Percentiles rank a stretch among this genome's conserved stretches.
Conservation (phyloP, 2,329 filamentous ascomycete species). For the Tolypocladium tundrense region DNA sequence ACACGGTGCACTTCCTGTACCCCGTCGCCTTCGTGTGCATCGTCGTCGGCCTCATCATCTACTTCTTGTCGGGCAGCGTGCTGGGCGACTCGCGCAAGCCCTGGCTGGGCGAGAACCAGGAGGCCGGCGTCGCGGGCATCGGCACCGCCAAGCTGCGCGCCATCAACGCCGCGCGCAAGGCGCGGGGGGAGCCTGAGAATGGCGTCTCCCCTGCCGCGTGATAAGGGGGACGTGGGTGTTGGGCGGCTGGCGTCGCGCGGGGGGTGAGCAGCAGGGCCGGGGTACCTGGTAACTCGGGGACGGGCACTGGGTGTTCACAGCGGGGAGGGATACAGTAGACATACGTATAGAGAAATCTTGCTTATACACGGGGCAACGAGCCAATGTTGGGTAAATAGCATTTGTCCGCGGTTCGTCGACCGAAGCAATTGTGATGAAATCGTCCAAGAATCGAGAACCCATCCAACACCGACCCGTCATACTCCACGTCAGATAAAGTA, state of each 20-base stretch:
- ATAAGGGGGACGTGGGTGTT: background rate
- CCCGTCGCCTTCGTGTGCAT: conserved; percentile 93
- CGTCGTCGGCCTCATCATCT: conserved; percentile 72
- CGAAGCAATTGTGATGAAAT: background rate
- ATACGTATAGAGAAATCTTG: background rate
- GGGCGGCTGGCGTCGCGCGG: background rate
- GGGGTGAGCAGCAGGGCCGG: background rate
- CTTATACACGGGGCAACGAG: background rate
- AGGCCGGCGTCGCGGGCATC: conserved; percentile 65
- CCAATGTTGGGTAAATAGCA: background rate
- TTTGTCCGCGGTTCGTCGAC: background rate
- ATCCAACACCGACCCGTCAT: background rate
- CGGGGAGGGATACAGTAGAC: background rate
- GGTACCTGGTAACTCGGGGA: background rate
- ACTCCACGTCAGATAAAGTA: background rate
- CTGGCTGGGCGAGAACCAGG: conserved; percentile 84
- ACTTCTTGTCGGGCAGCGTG: conserved; percentile 75
- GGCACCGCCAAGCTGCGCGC: conserved; percentile 79
- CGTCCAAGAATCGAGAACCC: background rate
- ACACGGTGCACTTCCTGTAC: conserved; percentile 79
- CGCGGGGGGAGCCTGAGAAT: conserved; percentile 20
- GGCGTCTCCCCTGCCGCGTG: conserved; percentile 1
- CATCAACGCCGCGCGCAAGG: conserved; percentile 43
- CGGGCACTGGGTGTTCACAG: background rate
- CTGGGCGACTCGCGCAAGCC: conserved; percentile 88